A percentile compares a stretch with the other conserved stretches of the same genome.
Evolutionary conservation across 257 asterid species (phyloP).

Genomic region (Plantago elongata): DNA sequence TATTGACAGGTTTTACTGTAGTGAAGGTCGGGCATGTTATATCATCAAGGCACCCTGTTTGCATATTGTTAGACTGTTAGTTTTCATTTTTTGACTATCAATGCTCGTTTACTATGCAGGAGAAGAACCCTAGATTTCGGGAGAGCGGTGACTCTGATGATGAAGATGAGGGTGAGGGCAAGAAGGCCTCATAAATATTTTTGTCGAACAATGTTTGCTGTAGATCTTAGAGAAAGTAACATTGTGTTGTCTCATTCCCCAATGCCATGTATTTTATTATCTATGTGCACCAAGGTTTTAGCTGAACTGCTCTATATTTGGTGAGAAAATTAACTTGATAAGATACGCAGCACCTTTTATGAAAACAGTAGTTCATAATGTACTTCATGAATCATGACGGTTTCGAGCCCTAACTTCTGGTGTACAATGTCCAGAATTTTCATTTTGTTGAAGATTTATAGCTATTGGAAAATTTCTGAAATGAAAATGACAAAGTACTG

Average conservation of each 20-base stretch:
- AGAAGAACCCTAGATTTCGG: slow-evolving; percentile 88
- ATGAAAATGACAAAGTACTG: too few relatives aligned
- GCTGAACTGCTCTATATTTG: too few relatives aligned
- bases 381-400: too few relatives aligned
- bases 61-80: neutral
- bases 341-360: too few relatives aligned
- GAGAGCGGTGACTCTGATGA: slow-evolving; percentile 94
- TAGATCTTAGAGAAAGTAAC: slow-evolving; percentile 12
- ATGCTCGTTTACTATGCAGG: slow-evolving; percentile 39
- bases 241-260: slow-evolving; percentile 14
- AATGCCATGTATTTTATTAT: neutral
- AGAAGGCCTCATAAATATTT: slow-evolving; percentile 30
- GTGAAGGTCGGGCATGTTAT: neutral
- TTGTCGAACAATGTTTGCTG: slow-evolving; percentile 7
- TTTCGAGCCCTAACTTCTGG: slow-evolving; percentile 8
- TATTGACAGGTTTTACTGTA: neutral
- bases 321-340: too few relatives aligned
- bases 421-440: neutral
- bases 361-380: too few relatives aligned
- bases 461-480: too few relatives aligned
- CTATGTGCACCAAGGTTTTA: too few relatives aligned
- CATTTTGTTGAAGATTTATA: too few relatives aligned
- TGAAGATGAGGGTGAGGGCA: slow-evolving; percentile 66
- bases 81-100: neutral
- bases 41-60: slow-evolving; percentile 9